These are phyloP conservation scores for Euphorbia corollata DNA, from an alignment of 441 rosid species.

Conservation along the genomic window DNA sequence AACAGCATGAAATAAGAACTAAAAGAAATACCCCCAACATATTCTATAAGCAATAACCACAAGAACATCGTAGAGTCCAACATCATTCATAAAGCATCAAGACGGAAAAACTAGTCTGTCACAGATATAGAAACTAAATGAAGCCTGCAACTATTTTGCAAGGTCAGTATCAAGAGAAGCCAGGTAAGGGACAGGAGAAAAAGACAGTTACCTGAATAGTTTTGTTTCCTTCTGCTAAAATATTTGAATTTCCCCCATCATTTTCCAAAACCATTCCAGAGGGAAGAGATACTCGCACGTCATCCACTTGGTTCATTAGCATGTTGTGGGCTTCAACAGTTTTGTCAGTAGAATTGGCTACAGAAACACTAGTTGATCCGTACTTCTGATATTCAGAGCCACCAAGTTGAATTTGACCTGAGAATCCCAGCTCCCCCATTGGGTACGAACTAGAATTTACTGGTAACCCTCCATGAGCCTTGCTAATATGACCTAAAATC, in stretches of 20 bases:
- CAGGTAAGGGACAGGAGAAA: neutral
- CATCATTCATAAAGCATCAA: neutral
- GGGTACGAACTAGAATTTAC: conserved; percentile 33
- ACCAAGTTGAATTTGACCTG: conserved; percentile 29
- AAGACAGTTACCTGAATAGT: conserved; percentile 45
- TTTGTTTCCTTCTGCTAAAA: conserved; percentile 39
- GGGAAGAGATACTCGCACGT: conserved; percentile 26
- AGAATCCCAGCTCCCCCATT: conserved; percentile 34
- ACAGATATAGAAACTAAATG: too few species aligned
- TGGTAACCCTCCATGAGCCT: conserved; percentile 46
- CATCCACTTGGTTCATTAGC: conserved; percentile 36
- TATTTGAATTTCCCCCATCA: conserved; percentile 43
- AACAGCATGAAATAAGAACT: neutral
- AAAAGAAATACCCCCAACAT: neutral
- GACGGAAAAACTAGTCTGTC: neutral
- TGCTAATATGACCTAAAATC: conserved; percentile 45
- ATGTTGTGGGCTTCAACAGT: conserved; percentile 27
- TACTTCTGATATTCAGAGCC: conserved; percentile 29
- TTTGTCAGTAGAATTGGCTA: conserved; percentile 23
- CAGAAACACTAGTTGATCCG: conserved; percentile 21
- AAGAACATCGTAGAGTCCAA: neutral
- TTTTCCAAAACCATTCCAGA: conserved; percentile 43
- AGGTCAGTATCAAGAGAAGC: neutral
- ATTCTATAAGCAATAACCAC: neutral
- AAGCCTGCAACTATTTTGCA: neutral